Evolutionary conservation across 441 rosid genomes (phyloP), one percentile per base, ranked within the genome.

Genomic region (Adansonia gregorii): DNA sequence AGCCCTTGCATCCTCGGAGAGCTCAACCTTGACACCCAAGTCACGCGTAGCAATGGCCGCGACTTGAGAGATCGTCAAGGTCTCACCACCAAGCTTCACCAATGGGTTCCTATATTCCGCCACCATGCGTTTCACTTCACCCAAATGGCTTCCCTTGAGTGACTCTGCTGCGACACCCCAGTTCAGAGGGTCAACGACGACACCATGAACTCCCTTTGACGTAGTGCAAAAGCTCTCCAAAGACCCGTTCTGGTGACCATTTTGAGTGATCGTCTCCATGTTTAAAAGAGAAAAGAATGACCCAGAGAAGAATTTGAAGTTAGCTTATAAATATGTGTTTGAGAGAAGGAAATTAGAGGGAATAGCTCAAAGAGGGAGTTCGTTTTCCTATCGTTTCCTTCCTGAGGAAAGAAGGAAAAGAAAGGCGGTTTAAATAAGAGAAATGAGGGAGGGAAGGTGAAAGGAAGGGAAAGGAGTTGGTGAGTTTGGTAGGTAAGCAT

Each of bases 111-210:
- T 82, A 59, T 54, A 88, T 70, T 90, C 91, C 0, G 67, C 85
- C 61, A 90, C 89, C 94, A 88, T 88, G 10, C 82, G 74, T 67
- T 80, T 85, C 72, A 90, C 94, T 75, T 90, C 89, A 17, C 87
- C 90, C 43, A 90, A 83, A 77, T 90, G 91, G 67, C 91, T 87
- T 6, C 89, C 91, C 61, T 80, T 84, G 81, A 90, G 66, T 1
- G 88, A 65, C 74, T 88, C 88, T 0, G 92, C 89, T 10, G 84
- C 82, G 14, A 24, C 73, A 0, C 86, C 91, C 94, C 91, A 90
- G 77, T 74, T 88, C 80, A 88, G 69, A 0, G 90, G 89, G 78
- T 90, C 90, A 1, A 2, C 11, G 8, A 7, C 66, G 1, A 6
- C 22, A 4, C 0, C 46, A 5, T 6, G 0, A 19, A 3, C 14